A percentile compares a stretch with the other conserved stretches of the same genome.
Evolutionary conservation across 2,329 filamentous ascomycete genomes (phyloP).

Genomic region (Phialocephala sp.): DNA sequence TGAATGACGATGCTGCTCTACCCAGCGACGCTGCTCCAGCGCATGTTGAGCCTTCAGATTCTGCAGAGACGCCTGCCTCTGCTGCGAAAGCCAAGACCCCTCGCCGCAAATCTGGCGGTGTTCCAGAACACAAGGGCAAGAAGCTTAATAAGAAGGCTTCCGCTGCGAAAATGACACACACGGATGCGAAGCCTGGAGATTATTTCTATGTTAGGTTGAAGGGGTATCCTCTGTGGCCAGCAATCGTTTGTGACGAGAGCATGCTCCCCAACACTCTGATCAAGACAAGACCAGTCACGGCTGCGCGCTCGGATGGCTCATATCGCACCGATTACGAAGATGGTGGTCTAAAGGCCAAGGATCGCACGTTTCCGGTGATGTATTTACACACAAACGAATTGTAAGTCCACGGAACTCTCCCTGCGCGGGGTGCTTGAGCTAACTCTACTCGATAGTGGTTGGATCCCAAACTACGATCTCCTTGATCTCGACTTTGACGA

Average conservation of each 20-base stretch:
- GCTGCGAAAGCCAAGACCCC: constrained; percentile 53
- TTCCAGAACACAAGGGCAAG: constrained; percentile 73
- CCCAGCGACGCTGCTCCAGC: constrained; percentile 35
- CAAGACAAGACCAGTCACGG: constrained; percentile 81
- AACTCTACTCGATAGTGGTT: constrained; percentile 66
- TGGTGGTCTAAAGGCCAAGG: constrained; percentile 82
- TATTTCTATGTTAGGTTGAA: constrained; percentile 93
- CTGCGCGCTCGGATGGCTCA: constrained; percentile 79
- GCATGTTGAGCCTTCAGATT: constrained; percentile 40
- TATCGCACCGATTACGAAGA: constrained; percentile 88
- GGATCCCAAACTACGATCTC: constrained; percentile 86
- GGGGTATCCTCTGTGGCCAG: constrained; percentile 93
- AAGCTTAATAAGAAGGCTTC: constrained; percentile 88
- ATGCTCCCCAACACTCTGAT: constrained; percentile 86
- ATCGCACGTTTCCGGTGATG: constrained; percentile 93
- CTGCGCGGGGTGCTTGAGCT: constrained; percentile 11
- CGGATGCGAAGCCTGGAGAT: constrained; percentile 87
- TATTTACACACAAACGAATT: constrained; percentile 96
- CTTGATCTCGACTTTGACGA: constrained; percentile 76
- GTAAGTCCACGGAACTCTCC: constrained; percentile 61
- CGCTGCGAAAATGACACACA: constrained; percentile 67
- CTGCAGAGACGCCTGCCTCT: constrained; percentile 48
- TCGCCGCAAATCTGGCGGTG: constrained; percentile 75
- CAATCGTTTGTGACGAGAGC: constrained; percentile 90
- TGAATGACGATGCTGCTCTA: constrained; percentile 44